phyloP scores from a whole-genome alignment of 2,329 filamentous ascomycete genomes.

The Fragosphaeria purpurea region DNA sequence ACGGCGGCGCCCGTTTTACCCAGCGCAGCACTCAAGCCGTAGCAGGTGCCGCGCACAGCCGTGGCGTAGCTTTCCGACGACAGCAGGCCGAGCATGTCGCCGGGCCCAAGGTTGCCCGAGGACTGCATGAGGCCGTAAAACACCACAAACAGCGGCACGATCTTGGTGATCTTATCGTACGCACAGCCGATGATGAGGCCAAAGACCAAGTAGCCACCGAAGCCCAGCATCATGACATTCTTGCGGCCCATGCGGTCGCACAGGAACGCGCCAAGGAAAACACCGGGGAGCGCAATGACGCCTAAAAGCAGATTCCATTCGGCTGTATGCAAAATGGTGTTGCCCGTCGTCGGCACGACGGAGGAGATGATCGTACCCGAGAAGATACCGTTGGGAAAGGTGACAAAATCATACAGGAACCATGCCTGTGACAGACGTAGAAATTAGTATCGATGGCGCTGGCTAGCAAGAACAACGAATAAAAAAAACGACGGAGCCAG shows the following conservation, averaged over 20 bases:
- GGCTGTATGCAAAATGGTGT: constrained; percentile 14
- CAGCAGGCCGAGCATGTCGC: constrained; percentile 37
- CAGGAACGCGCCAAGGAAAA: constrained; percentile 8
- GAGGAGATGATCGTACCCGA: constrained; percentile 38
- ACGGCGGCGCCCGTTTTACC: constrained; percentile 42
- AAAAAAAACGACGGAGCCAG: neutral
- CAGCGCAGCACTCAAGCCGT: constrained; percentile 38
- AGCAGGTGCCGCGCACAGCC: constrained; percentile 38
- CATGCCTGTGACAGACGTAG: constrained; percentile 24
- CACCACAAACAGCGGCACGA: constrained; percentile 39
- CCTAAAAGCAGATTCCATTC: constrained; percentile 20
- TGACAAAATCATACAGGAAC: constrained; percentile 47
- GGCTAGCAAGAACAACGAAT: too few relatives aligned
- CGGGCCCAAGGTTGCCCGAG: constrained; percentile 36
- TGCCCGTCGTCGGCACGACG: constrained; percentile 11
- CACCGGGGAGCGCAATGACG: constrained; percentile 16
- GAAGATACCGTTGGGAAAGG: constrained; percentile 46
- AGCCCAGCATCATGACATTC: constrained; percentile 17
- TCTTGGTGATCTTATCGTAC: constrained; percentile 33
- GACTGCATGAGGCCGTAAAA: constrained; percentile 41
- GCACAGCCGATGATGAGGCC: constrained; percentile 13
- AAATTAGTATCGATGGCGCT: too few relatives aligned
- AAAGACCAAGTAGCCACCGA: constrained; percentile 17
- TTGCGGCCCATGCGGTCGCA: constrained; percentile 16
- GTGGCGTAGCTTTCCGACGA: constrained; percentile 41